Percentiles rank a stretch among this genome's conserved stretches.
Evolutionary conservation across 441 rosid genomes (phyloP).

Genomic region (Metrosideros polymorpha): DNA sequence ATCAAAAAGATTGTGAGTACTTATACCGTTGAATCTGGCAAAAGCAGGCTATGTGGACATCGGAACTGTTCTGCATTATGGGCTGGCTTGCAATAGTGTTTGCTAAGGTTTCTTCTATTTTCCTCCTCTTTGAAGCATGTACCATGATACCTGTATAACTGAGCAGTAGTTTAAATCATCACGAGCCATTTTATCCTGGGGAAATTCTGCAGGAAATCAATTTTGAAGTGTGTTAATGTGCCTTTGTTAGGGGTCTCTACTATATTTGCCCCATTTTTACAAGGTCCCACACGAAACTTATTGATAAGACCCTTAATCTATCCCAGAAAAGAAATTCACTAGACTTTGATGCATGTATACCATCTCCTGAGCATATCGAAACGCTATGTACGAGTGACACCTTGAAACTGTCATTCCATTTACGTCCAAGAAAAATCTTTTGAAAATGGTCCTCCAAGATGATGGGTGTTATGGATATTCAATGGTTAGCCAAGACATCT

Average conservation of each 20-base stretch:
- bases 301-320: neutral
- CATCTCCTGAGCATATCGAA: neutral
- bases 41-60: conserved; percentile 29
- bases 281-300: neutral
- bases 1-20: neutral
- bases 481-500: neutral
- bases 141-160: neutral
- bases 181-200: neutral
- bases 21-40: neutral
- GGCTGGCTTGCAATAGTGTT: conserved; percentile 32
- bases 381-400: neutral
- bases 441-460: neutral
- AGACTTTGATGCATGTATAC: neutral
- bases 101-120: conserved; percentile 13
- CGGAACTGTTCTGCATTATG: conserved; percentile 12
- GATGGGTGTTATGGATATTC: neutral
- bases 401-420: neutral
- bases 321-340: neutral
- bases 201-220: neutral
- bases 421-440: neutral
- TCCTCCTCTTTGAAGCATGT: neutral
- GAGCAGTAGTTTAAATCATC: neutral
- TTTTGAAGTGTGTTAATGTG: neutral
- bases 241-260: neutral
- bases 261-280: neutral